Evolutionary conservation across 2,329 filamentous ascomycete genomes (phyloP).

Genomic region (Trichoderma cornu-damae): DNA sequence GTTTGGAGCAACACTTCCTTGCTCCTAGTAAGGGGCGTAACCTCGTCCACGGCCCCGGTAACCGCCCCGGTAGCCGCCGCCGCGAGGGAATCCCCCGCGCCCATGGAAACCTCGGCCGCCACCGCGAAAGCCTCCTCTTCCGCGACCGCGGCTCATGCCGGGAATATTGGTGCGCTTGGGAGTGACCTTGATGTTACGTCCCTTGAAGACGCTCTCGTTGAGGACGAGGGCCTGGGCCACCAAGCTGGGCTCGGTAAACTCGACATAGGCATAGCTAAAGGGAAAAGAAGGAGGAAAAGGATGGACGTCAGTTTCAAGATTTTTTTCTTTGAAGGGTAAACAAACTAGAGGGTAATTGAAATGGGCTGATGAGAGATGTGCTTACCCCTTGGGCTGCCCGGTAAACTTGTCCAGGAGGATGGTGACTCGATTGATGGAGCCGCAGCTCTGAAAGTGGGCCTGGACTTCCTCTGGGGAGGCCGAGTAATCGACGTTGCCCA

Average conservation of each 20-base stretch:
- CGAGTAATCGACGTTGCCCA: slow-evolving; percentile 97
- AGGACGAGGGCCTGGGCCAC: slow-evolving; percentile 91
- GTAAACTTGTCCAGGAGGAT: slow-evolving; percentile 98
- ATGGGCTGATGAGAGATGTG: slow-evolving; percentile 1
- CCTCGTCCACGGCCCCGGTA: slow-evolving; percentile 63
- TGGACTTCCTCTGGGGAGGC: slow-evolving; percentile 95
- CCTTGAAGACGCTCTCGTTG: slow-evolving; percentile 94
- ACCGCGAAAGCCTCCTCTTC: slow-evolving; percentile 50
- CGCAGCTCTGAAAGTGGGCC: slow-evolving; percentile 95
- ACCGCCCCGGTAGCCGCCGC: slow-evolving; percentile 60
- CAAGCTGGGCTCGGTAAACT: slow-evolving; percentile 90
- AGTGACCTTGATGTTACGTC: slow-evolving; percentile 86
- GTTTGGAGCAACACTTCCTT: slow-evolving; percentile 29
- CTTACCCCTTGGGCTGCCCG: slow-evolving; percentile 97
- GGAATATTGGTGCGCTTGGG: slow-evolving; percentile 97
- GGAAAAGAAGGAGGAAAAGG: not conserved
- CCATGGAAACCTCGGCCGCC: slow-evolving; percentile 40
- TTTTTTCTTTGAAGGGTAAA: too few relatives aligned
- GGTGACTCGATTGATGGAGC: slow-evolving; percentile 95
- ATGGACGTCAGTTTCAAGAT: too few relatives aligned
- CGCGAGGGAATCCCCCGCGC: slow-evolving; percentile 50
- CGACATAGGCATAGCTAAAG: slow-evolving; percentile 91
- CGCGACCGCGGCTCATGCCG: slow-evolving; percentile 80
- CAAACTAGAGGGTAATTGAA: not conserved
- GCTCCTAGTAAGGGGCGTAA: slow-evolving; percentile 58